Conservation (phyloP, 1,284 basidiomycete genomes). For the Malassezia psittaci region DNA sequence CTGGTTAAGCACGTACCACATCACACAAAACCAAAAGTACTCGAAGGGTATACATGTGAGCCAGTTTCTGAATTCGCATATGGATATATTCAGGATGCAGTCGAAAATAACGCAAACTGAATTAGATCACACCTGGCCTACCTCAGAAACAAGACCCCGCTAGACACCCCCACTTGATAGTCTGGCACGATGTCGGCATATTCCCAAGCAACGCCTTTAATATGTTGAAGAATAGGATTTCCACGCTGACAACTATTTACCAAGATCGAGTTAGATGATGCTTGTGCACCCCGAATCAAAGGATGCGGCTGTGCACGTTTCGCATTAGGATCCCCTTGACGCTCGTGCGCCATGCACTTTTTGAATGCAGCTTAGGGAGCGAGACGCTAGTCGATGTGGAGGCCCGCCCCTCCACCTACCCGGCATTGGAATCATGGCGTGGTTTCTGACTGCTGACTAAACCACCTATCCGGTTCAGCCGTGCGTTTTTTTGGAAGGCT, state of each 20-base stretch:
- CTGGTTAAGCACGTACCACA: constrained; percentile 56
- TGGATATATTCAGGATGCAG: constrained; percentile 96
- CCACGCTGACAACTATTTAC: constrained; percentile 49
- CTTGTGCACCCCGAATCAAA: constrained; percentile 27
- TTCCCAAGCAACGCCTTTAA: constrained; percentile 82
- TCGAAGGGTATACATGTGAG: constrained; percentile 67
- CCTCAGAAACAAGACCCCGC: constrained; percentile 34
- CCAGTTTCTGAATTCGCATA: constrained; percentile 74
- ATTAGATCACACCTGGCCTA: not conserved
- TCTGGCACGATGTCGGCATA: constrained; percentile 88
- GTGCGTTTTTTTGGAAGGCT: not conserved
- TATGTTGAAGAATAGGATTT: constrained; percentile 74
- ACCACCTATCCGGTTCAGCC: not conserved
- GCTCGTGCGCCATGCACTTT: not conserved
- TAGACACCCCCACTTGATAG: constrained; percentile 40
- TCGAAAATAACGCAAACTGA: constrained; percentile 85
- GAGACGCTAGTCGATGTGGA: no score
- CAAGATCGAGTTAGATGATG: constrained; percentile 31
- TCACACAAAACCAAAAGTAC: constrained; percentile 87
- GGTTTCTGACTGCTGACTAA: constrained; percentile 6
- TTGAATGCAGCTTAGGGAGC: no score
- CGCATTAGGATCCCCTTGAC: not conserved
- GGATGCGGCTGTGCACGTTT: constrained; percentile 21
- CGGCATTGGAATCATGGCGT: not conserved
- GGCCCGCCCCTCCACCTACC: not conserved